Evolutionary conservation across 495 filamentous ascomycete species (phyloP).

Genomic region (Daldinia bambusicola): DNA sequence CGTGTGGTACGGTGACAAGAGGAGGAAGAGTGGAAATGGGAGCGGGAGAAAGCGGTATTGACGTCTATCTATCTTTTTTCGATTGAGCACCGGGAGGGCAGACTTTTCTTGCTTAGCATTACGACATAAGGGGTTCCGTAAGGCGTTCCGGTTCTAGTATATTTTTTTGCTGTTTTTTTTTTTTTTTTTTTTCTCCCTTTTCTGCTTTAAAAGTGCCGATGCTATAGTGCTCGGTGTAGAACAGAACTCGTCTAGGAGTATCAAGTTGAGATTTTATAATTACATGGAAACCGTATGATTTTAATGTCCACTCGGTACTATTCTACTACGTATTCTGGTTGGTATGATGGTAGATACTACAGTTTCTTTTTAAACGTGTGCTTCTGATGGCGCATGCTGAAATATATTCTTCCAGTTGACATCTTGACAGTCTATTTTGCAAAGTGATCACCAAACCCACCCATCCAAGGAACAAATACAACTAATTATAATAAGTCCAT

Average conservation of each 20-base stretch:
- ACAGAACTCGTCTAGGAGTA: not conserved
- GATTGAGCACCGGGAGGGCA: not conserved
- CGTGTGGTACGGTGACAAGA: not conserved
- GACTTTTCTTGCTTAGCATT: slow-evolving; percentile 33
- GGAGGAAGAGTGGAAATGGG: not conserved
- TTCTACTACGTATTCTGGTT: not conserved
- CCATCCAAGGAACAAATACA: too few species aligned
- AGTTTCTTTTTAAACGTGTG: not conserved
- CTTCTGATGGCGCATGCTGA: not conserved
- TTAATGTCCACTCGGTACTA: not conserved
- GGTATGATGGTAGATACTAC: not conserved
- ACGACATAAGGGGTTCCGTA: slow-evolving; percentile 33
- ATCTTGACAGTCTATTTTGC: too few species aligned
- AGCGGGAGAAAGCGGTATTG: not conserved
- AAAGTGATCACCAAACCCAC: too few species aligned
- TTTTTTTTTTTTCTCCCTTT: not conserved
- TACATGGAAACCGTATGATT: not conserved
- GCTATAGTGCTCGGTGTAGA: not conserved
- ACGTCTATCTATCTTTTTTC: not conserved
- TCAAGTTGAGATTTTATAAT: not conserved
- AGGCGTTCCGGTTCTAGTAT: slow-evolving; percentile 41
- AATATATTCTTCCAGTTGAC: too few species aligned
- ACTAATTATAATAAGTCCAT: too few species aligned
- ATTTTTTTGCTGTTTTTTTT: too few species aligned
- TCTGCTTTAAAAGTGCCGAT: slow-evolving; percentile 3